Conservation (phyloP, 345 rosid species). For the Boechera retrofracta region DNA sequence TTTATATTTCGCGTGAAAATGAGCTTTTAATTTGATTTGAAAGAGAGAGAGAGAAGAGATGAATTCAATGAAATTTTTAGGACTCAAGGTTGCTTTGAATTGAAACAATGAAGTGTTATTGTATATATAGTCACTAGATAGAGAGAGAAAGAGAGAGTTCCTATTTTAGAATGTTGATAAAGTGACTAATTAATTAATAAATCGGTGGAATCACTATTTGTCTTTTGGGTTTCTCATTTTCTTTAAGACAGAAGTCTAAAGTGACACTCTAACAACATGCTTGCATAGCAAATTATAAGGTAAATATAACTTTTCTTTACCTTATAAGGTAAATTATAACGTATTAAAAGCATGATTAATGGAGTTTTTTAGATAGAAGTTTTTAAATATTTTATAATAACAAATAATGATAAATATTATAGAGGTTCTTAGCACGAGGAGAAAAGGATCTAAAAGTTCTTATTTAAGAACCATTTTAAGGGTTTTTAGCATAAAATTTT, state of each 20-base stretch:
- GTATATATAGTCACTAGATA: conserved; percentile 31
- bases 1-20: conserved; percentile 22
- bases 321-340: too few species aligned
- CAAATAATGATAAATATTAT: too few species aligned
- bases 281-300: conserved; percentile 25
- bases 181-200: conserved; percentile 28
- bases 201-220: conserved; percentile 34
- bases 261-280: conserved; percentile 32
- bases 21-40: background rate
- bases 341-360: too few species aligned
- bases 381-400: too few species aligned
- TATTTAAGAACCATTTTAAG: too few species aligned
- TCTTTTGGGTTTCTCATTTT: conserved; percentile 4
- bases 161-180: conserved; percentile 30
- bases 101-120: background rate
- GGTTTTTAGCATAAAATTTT: too few species aligned
- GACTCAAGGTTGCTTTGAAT: conserved; percentile 14
- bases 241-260: conserved; percentile 15
- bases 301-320: too few species aligned
- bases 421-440: too few species aligned
- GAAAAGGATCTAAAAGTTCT: too few species aligned
- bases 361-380: too few species aligned
- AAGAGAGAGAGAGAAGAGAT: conserved; percentile 27
- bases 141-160: conserved; percentile 30
- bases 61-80: conserved; percentile 4